A percentile compares a stretch with the other conserved stretches of the same genome.
Conservation (phyloP, 2,329 filamentous ascomycete species). For the Graphium sp. region DNA sequence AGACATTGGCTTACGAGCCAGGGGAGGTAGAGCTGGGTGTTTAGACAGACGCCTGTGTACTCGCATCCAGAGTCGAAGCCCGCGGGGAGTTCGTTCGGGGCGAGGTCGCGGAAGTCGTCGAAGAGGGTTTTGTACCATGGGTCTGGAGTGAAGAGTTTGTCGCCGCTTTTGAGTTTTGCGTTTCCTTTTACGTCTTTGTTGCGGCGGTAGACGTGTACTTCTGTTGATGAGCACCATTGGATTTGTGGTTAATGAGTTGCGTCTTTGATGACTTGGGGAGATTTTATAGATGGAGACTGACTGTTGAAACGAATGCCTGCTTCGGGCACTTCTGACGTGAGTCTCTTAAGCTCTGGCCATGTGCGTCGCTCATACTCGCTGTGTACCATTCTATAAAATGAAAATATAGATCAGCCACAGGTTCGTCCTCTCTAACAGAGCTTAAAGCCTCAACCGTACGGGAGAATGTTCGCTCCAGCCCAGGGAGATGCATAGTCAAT, state of each 20-base stretch:
- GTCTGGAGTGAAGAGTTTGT: constrained; percentile 45
- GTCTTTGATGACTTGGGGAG: not conserved
- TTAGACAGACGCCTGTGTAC: constrained; percentile 83
- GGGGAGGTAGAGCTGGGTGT: constrained; percentile 72
- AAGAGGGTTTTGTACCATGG: constrained; percentile 62
- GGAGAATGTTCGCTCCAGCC: constrained; percentile 69
- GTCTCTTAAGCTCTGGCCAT: constrained; percentile 43
- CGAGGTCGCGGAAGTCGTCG: constrained; percentile 51
- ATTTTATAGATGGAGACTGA: constrained; percentile 12
- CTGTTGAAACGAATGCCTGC: constrained; percentile 69
- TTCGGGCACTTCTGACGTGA: constrained; percentile 51
- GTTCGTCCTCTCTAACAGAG: constrained; percentile 1
- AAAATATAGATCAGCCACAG: constrained; percentile 5
- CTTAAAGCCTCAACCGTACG: constrained; percentile 29
- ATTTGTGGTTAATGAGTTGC: not conserved
- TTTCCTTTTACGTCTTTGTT: constrained; percentile 37
- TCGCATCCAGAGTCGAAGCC: constrained; percentile 55
- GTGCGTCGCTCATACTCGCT: constrained; percentile 45
- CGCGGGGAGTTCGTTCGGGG: constrained; percentile 36
- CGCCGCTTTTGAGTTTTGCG: constrained; percentile 32
- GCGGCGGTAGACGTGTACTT: constrained; percentile 32
- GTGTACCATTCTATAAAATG: constrained; percentile 22
- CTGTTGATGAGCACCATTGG: constrained; percentile 12
- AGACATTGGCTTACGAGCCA: constrained; percentile 73
- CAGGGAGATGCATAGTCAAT: constrained; percentile 82